phyloP scores from a whole-genome alignment of 2,329 filamentous ascomycete species.

The Trichophyton benhamiae region DNA sequence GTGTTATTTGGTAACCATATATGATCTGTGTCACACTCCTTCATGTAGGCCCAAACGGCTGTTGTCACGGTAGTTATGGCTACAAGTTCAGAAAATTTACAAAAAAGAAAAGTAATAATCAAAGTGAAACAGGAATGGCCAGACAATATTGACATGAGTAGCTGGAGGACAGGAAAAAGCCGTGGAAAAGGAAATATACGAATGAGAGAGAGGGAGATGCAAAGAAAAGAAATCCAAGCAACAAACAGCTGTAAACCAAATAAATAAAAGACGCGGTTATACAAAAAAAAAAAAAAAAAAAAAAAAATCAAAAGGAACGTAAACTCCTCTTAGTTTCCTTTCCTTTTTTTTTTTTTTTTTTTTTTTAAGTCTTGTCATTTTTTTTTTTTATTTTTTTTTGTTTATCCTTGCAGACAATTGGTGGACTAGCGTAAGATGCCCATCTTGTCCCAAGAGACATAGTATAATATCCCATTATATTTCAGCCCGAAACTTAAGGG shows the following conservation, averaged over 20 bases:
- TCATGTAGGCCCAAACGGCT: not conserved
- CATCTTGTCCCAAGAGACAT: not conserved
- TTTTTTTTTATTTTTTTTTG: not conserved
- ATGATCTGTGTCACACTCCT: not conserved
- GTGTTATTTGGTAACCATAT: not conserved
- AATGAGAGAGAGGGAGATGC: not conserved
- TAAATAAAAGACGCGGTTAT: not conserved
- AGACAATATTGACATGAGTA: not conserved
- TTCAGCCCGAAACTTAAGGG: constrained; percentile 22
- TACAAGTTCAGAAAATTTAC: not conserved
- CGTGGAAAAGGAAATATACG: not conserved
- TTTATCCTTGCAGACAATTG: no score
- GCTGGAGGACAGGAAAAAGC: not conserved
- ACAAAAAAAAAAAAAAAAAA: not conserved
- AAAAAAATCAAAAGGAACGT: no score
- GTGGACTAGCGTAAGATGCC: not conserved
- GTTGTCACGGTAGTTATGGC: not conserved
- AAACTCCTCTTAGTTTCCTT: not conserved
- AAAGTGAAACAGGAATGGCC: not conserved
- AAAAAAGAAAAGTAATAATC: not conserved
- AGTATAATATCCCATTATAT: not conserved
- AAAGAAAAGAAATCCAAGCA: not conserved
- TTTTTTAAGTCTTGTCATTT: not conserved
- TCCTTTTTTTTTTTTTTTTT: not conserved
- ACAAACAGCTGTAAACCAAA: not conserved